phyloP scores from a whole-genome alignment of 2,329 filamentous ascomycete species.

The Exophiala aquamarina region DNA sequence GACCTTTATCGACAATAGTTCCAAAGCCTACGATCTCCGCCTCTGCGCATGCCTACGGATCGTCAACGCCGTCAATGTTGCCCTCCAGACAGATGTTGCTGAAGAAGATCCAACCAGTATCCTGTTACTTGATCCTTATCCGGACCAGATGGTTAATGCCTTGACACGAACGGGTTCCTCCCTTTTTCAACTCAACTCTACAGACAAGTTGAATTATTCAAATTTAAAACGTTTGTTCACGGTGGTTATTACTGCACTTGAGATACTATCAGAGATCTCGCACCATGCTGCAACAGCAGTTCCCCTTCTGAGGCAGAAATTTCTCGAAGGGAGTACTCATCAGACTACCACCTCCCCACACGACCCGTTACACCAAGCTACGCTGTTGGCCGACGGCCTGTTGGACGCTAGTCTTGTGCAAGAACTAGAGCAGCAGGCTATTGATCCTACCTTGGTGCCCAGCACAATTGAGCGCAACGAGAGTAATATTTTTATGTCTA shows the following conservation, averaged over 20 bases:
- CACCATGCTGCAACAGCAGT: conserved; percentile 1
- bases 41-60: neutral
- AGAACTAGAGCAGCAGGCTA: neutral
- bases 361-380: neutral
- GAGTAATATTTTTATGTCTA: neutral
- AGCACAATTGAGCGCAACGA: neutral
- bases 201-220: neutral
- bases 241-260: neutral
- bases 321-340: neutral
- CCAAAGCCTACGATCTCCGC: neutral
- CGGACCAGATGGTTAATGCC: neutral
- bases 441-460: neutral
- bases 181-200: no score
- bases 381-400: neutral
- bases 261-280: conserved; percentile 1
- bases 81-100: no score
- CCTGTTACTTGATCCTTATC: conserved; percentile 1
- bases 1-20: neutral
- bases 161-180: conserved; percentile 1
- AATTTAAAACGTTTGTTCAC: conserved; percentile 1
- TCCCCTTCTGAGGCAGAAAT: conserved; percentile 1
- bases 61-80: conserved; percentile 1
- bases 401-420: neutral
- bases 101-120: no score
- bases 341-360: neutral